Conservation (phyloP, 345 rosid species). For the Eucalyptus globulus region DNA sequence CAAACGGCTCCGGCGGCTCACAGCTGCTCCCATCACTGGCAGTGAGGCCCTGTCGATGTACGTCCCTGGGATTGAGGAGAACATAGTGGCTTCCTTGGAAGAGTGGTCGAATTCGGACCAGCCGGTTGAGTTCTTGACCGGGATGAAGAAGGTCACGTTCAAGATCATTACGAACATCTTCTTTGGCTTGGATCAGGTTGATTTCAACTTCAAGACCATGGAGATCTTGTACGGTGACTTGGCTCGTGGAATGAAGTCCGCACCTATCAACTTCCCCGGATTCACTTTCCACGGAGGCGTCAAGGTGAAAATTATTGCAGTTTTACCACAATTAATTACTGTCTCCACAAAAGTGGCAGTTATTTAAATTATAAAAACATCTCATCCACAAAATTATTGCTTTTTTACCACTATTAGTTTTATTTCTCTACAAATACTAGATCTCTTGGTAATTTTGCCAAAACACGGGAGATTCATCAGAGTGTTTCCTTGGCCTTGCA, state of each 20-base stretch:
- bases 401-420: no score
- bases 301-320: not conserved
- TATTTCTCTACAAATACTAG: not conserved
- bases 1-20: conserved; percentile 10
- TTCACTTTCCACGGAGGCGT: conserved; percentile 15
- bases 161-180: conserved; percentile 14
- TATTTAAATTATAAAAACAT: not conserved
- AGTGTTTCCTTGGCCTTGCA: not conserved
- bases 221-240: conserved; percentile 1
- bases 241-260: not conserved
- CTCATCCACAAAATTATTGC: not conserved
- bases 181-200: not conserved
- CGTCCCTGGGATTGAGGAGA: conserved; percentile 3
- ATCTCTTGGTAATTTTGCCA: no score
- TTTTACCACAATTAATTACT: not conserved
- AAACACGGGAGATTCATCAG: not conserved
- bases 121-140: conserved; percentile 10
- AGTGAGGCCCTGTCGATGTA: conserved; percentile 9
- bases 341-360: not conserved
- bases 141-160: conserved; percentile 7
- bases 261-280: conserved; percentile 20
- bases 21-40: conserved; percentile 17
- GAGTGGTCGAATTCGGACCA: conserved; percentile 4
- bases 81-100: conserved; percentile 1
- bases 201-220: not conserved